Base-by-base conservation (phyloP, 768 basidiomycete species). In the Hygrocybe coccinea region DNA sequence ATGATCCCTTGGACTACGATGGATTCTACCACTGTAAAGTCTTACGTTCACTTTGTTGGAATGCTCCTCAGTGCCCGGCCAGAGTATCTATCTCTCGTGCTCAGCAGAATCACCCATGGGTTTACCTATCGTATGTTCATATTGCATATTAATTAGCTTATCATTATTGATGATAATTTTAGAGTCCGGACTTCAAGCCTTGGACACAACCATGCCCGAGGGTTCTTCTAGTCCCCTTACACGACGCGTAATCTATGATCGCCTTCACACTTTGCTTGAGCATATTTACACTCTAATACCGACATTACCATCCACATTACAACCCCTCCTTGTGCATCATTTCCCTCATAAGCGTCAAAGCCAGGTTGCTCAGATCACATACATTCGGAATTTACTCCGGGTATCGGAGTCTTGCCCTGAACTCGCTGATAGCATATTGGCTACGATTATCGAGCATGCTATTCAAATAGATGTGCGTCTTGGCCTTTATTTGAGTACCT, bases 291-390 rank as follows among this genome's bases (percentile, higher is more conserved):
- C 86, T 2, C 83, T 98, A 47, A 86, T 99, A 25, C 97, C 97
- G 21, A 98, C 95, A 0, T 76, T 97, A 1, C 86, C 93, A 0
- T 86, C 89, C 2, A 87, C 93, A 2, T 76, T 99, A 3, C 85
- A 89, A 55, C 91, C 94, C 1, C 79, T 95, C 21, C 82, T 99
- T 15, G 77, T 87, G 52, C 84, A 83, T 48, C 77, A 87, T 65
- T 98, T 97, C 65, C 97, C 97, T 7, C 91, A 97, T 67, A 97
- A 98, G 68, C 83, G 95, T 29, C 92, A 95, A 65, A 82, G 79
- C 39, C 85, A 87, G 62, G 72, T 82, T 2, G 75, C 84, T 0
- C 94, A 97, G 62, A 80, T 87, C 2, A 91, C 92, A 0, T 99
- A 93, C 65, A 90, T 97, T 60, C 84, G 91, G 44, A 99, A 99